These are phyloP conservation scores for Amaranthus tricolor DNA, from an alignment of 179 eudicot genomes.

Conservation along the genomic window DNA sequence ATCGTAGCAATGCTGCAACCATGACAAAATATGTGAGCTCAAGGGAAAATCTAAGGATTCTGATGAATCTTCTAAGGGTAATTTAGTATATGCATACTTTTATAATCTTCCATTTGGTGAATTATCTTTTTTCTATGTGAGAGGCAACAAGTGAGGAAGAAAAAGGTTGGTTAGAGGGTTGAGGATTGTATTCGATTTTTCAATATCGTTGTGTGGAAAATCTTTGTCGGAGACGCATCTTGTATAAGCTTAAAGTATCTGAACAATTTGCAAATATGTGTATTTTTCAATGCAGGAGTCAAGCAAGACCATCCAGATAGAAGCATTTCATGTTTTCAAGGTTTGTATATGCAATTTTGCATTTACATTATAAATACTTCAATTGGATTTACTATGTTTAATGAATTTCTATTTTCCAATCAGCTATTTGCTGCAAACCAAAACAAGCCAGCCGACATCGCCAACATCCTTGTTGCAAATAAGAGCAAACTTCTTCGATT, in stretches of 20 bases:
- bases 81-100: neutral
- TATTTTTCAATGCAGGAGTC: slow-evolving; percentile 50
- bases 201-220: neutral
- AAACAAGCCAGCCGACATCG: slow-evolving; percentile 81
- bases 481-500: slow-evolving; percentile 90
- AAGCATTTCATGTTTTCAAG: slow-evolving; percentile 97
- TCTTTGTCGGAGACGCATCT: neutral
- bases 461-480: slow-evolving; percentile 72
- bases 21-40: slow-evolving; percentile 96
- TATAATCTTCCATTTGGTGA: neutral
- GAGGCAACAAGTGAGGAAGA: too few relatives aligned
- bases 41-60: slow-evolving; percentile 85
- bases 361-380: neutral
- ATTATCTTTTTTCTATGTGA: neutral
- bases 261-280: neutral
- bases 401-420: slow-evolving; percentile 11
- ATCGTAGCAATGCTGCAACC: slow-evolving; percentile 86
- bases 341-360: slow-evolving; percentile 29
- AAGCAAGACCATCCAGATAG: slow-evolving; percentile 92
- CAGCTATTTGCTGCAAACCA: slow-evolving; percentile 94
- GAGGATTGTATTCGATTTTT: neutral
- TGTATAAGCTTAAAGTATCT: neutral
- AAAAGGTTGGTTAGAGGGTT: neutral
- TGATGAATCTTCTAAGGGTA: slow-evolving; percentile 96
- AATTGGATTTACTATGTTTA: neutral